Percentiles rank a stretch among this genome's conserved stretches.
Conservation (phyloP, 2,329 filamentous ascomycete genomes). For the Ascochyta fabae region DNA sequence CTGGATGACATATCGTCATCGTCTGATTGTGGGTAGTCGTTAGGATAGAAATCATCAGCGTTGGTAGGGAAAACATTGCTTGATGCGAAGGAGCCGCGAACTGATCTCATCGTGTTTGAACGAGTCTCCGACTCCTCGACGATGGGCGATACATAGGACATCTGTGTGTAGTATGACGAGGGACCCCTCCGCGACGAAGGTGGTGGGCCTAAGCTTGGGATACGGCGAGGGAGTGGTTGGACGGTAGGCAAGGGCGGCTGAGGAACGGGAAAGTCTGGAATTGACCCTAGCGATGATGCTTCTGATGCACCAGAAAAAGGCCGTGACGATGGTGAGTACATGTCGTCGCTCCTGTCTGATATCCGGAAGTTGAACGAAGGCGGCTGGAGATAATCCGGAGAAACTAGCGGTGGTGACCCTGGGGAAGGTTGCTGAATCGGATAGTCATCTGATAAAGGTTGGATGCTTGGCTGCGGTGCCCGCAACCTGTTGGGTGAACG, state of each 20-base stretch:
- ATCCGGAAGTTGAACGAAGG: constrained; percentile 29
- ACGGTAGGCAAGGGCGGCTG: constrained; percentile 42
- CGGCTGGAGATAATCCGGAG: constrained; percentile 32
- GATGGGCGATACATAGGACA: constrained; percentile 57
- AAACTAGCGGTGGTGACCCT: constrained; percentile 29
- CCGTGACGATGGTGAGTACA: constrained; percentile 43
- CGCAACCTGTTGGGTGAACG: constrained; percentile 44
- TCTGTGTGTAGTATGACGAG: constrained; percentile 57
- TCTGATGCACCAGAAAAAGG: constrained; percentile 49
- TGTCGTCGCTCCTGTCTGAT: constrained; percentile 42
- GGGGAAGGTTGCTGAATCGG: constrained; percentile 41
- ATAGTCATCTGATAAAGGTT: constrained; percentile 47
- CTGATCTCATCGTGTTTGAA: constrained; percentile 51
- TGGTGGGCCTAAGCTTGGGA: constrained; percentile 56
- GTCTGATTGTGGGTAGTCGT: constrained; percentile 44
- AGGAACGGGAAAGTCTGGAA: constrained; percentile 52
- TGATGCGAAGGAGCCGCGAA: constrained; percentile 55
- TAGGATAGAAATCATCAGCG: constrained; percentile 50
- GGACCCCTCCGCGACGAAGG: constrained; percentile 57
- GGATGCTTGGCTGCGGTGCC: constrained; percentile 51
- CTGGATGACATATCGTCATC: constrained; percentile 48
- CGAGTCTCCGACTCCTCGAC: constrained; percentile 56
- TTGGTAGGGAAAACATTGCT: constrained; percentile 57
- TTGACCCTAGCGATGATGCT: constrained; percentile 49
- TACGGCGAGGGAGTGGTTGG: constrained; percentile 46